phyloP scores from a whole-genome alignment of 1,139 yeast genomes.

The Pichia cactophila region DNA sequence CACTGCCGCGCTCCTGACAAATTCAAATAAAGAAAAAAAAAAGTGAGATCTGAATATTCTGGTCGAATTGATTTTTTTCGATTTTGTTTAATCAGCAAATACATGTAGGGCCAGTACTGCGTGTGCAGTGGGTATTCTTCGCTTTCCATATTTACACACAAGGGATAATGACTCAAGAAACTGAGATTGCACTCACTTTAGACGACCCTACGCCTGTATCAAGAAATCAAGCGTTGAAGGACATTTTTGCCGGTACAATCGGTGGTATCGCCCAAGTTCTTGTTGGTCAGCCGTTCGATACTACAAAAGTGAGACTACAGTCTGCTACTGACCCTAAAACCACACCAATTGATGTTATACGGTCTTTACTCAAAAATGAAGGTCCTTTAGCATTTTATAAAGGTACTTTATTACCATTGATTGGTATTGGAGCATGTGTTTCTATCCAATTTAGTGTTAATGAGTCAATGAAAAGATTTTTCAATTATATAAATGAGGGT shows the following conservation, averaged over 20 bases:
- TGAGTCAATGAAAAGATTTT: constrained; percentile 83
- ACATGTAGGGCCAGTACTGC: too few species aligned
- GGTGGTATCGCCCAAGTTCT: constrained; percentile 94
- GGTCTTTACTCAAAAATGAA: constrained; percentile 60
- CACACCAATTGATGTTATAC: constrained; percentile 64
- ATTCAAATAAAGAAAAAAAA: too few species aligned
- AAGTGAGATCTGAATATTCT: too few species aligned
- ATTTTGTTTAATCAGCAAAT: too few species aligned
- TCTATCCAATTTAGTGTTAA: constrained; percentile 86
- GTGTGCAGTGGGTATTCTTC: too few species aligned
- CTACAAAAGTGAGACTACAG: constrained; percentile 85
- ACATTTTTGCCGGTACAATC: constrained; percentile 81
- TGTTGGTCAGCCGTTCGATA: constrained; percentile 95
- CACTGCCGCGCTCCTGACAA: too few species aligned
- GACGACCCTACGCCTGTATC: constrained; percentile 18
- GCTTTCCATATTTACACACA: background rate
- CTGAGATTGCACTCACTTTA: constrained; percentile 30
- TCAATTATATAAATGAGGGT: constrained; percentile 30
- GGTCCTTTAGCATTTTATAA: constrained; percentile 63
- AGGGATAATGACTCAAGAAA: constrained; percentile 34
- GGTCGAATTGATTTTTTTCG: too few species aligned
- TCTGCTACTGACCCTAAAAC: constrained; percentile 68
- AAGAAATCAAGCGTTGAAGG: constrained; percentile 57
- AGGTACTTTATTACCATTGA: constrained; percentile 51
- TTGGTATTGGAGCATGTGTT: constrained; percentile 85